Evolutionary conservation across 768 basidiomycete species (phyloP).

Genomic region (Lentinula edodes): DNA sequence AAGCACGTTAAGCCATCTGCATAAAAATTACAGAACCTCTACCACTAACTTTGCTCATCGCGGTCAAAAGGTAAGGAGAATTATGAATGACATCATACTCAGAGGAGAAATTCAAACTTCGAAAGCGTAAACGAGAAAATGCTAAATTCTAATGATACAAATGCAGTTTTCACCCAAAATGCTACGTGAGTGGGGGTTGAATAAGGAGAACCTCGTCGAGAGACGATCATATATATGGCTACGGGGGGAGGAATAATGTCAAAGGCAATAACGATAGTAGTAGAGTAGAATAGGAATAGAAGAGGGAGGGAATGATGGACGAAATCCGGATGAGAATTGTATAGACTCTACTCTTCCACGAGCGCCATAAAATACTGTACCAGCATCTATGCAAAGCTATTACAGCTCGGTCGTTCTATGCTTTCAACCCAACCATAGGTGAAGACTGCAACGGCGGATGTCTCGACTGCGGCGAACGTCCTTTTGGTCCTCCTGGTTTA

Average conservation of each 20-base stretch:
- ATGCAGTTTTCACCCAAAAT: neutral
- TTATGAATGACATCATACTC: neutral
- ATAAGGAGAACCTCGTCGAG: neutral
- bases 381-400: neutral
- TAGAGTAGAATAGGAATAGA: neutral
- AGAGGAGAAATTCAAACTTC: neutral
- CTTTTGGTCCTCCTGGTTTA: constrained; percentile 1
- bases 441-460: constrained; percentile 3
- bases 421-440: constrained; percentile 5
- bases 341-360: neutral
- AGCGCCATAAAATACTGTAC: neutral
- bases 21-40: neutral
- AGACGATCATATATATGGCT: neutral
- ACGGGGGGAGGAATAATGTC: neutral
- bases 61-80: neutral
- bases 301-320: neutral
- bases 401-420: neutral
- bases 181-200: neutral
- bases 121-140: neutral
- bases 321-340: neutral
- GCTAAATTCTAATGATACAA: neutral
- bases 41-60: constrained; percentile 1
- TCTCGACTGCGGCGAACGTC: constrained; percentile 1
- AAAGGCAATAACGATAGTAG: neutral
- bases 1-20: neutral